Conservation (phyloP, 768 basidiomycete genomes). For the Mycena floridula region DNA sequence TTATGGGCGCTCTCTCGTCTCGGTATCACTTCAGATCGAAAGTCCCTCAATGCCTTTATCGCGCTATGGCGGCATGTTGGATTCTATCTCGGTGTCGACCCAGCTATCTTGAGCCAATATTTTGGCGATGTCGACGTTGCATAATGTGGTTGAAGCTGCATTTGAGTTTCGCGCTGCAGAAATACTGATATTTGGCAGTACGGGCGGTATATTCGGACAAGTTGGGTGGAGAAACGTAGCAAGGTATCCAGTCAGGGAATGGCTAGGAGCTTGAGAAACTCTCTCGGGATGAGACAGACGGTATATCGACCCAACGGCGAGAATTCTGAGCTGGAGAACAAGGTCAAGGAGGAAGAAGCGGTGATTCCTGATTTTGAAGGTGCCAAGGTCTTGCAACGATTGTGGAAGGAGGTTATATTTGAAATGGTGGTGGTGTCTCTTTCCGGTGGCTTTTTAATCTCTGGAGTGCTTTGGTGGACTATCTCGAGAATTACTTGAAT, state of each 20-base stretch:
- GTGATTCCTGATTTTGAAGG: conserved; percentile 12
- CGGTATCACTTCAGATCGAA: conserved; percentile 6
- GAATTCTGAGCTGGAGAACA: conserved; percentile 14
- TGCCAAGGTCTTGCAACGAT: conserved; percentile 19
- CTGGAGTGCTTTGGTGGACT: too few species aligned
- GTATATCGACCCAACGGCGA: conserved; percentile 7
- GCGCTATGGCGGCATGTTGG: conserved; percentile 31
- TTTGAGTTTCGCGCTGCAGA: conserved; percentile 16
- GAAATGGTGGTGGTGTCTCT: conserved; percentile 18
- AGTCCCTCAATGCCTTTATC: conserved; percentile 20
- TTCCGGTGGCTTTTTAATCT: too few species aligned
- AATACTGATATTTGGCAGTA: conserved; percentile 18
- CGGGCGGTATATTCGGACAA: conserved; percentile 24
- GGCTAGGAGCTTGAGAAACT: conserved; percentile 4
- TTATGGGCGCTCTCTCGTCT: conserved; percentile 22
- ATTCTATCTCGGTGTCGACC: conserved; percentile 29
- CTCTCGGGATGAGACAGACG: background rate
- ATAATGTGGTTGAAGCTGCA: conserved; percentile 10
- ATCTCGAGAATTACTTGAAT: too few species aligned
- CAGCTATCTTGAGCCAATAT: conserved; percentile 21
- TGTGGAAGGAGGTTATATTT: conserved; percentile 15
- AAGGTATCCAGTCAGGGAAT: conserved; percentile 15
- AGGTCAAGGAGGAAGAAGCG: conserved; percentile 13
- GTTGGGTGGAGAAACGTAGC: conserved; percentile 19
- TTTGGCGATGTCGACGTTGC: conserved; percentile 16